Evolutionary conservation across 371 early-diverging fungal genomes (phyloP).

Genomic region (Sporodiniella umbellata): DNA sequence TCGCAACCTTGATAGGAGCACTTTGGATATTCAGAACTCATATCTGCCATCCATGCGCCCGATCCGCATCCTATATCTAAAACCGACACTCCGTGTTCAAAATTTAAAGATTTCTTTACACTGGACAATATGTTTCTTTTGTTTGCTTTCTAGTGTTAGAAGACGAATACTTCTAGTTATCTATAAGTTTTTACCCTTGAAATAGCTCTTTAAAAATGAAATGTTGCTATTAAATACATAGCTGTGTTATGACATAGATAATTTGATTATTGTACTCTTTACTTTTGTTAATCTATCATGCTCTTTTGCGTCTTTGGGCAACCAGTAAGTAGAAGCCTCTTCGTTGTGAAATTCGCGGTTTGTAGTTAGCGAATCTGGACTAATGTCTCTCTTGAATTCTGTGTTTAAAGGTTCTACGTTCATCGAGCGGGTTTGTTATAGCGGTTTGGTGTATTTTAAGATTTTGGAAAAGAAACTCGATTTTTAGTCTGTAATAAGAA

Average conservation of each 20-base stretch:
- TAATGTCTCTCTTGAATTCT: no score
- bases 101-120: slow-evolving; percentile 4
- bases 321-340: slow-evolving; percentile 8
- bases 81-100: slow-evolving; percentile 10
- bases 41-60: slow-evolving; percentile 37
- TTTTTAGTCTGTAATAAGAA: no score
- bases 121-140: background rate
- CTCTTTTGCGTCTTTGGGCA: slow-evolving; percentile 19
- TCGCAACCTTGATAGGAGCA: slow-evolving; percentile 31
- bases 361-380: no score
- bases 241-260: background rate
- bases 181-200: slow-evolving; percentile 13
- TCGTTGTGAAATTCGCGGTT: slow-evolving; percentile 11
- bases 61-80: slow-evolving; percentile 42
- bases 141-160: background rate
- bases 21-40: slow-evolving; percentile 31
- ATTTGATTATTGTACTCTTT: background rate
- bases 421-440: no score
- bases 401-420: no score
- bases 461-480: no score
- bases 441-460: no score
- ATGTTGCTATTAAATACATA: slow-evolving; percentile 15
- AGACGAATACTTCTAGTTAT: no score
- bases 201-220: slow-evolving; percentile 30
- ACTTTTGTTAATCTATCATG: slow-evolving; percentile 11